Conservation (phyloP, 129 eudicot genomes). For the Flaveria sonorensis region DNA sequence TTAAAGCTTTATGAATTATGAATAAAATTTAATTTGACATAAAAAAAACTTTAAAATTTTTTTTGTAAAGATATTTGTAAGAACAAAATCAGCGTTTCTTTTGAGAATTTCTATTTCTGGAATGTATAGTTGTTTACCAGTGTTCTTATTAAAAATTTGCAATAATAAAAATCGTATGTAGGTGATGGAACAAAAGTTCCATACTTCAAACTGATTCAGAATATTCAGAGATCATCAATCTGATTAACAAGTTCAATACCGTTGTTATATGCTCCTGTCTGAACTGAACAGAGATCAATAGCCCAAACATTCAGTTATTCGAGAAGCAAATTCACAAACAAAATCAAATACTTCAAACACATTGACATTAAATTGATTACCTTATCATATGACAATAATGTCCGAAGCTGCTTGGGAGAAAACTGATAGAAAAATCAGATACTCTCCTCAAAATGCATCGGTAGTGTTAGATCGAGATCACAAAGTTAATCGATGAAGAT, state of each 20-base stretch:
- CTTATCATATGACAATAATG: not conserved
- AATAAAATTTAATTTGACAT: no score
- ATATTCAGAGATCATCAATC: no score
- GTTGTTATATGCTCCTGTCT: slow-evolving; percentile 30
- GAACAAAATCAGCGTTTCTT: no score
- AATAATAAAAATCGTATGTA: no score
- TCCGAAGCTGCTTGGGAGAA: slow-evolving; percentile 28
- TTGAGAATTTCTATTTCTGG: no score
- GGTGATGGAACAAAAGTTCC: not conserved
- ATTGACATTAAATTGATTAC: not conserved
- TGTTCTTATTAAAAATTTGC: no score
- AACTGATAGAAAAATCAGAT: not conserved
- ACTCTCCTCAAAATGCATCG: slow-evolving; percentile 18
- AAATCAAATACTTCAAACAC: not conserved
- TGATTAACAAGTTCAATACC: slow-evolving; percentile 18
- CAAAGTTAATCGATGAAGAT: slow-evolving; percentile 3
- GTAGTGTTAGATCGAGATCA: slow-evolving; percentile 17
- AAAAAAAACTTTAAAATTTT: no score
- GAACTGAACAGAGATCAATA: slow-evolving; percentile 20
- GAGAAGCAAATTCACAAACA: slow-evolving; percentile 25
- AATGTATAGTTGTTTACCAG: no score
- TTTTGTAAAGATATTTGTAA: no score
- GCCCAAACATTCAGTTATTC: slow-evolving; percentile 19
- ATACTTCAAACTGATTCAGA: not conserved
- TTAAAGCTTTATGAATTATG: no score